These are phyloP conservation scores for Rhizopogon roseolus DNA, from an alignment of 768 basidiomycete genomes.

Conservation along the genomic window DNA sequence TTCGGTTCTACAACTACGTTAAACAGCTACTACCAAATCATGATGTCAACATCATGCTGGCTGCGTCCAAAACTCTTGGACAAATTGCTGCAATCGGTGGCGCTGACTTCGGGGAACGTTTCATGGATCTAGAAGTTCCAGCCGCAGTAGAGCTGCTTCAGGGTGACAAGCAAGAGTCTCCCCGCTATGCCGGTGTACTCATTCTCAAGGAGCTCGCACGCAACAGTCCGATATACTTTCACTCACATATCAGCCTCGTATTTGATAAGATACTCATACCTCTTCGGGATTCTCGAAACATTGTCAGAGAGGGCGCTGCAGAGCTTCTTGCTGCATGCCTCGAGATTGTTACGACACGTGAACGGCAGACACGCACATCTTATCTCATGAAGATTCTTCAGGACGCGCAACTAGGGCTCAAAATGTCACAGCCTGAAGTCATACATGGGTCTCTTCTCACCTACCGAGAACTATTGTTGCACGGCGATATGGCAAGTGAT, in stretches of 20 bases:
- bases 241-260: slow-evolving; percentile 80
- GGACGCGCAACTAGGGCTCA: slow-evolving; percentile 82
- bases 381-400: slow-evolving; percentile 81
- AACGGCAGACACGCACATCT: slow-evolving; percentile 58
- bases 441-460: slow-evolving; percentile 92
- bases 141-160: slow-evolving; percentile 78
- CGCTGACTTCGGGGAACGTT: slow-evolving; percentile 77
- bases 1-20: slow-evolving; percentile 89
- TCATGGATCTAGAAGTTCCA: slow-evolving; percentile 88
- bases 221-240: slow-evolving; percentile 84
- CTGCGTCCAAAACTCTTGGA: slow-evolving; percentile 89
- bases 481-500: slow-evolving; percentile 86
- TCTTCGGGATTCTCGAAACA: slow-evolving; percentile 81
- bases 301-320: slow-evolving; percentile 90
- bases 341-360: slow-evolving; percentile 76
- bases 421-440: slow-evolving; percentile 75
- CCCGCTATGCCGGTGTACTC: slow-evolving; percentile 90
- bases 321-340: slow-evolving; percentile 91
- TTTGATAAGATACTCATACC: slow-evolving; percentile 93
- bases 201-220: slow-evolving; percentile 91
- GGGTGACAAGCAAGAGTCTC: slow-evolving; percentile 69
- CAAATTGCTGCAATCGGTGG: slow-evolving; percentile 83
- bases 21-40: slow-evolving; percentile 87
- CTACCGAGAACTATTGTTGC: slow-evolving; percentile 84
- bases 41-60: slow-evolving; percentile 91